Evolutionary conservation across 495 filamentous ascomycete genomes (phyloP), one percentile per base, ranked within the genome.

Genomic region (Wilcoxina mikolae): DNA sequence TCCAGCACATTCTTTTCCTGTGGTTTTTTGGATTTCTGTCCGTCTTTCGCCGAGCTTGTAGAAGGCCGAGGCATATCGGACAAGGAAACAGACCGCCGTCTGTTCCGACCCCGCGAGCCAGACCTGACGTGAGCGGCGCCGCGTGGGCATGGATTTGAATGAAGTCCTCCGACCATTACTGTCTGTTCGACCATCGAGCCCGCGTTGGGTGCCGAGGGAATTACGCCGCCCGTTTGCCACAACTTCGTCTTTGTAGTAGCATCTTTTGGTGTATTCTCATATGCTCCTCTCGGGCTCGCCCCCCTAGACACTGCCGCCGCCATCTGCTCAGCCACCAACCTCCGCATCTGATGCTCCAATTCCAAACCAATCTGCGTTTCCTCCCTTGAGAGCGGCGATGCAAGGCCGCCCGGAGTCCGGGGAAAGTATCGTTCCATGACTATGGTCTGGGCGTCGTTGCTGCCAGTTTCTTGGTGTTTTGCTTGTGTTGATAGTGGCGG

Each of bases 1-100:
- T 52, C 49, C 27, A 52, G 28, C 20, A 52, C 31, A 11, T 49
- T 49, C 2, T 24, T 46, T 3, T 20, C 23, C n/a, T 46, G n/a
- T 46, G 15, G 12, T 18, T 39, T 18, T 15, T 39, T 39, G 15
- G 35, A n/a, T n/a, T 5, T 39, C 35, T 39, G 15, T 39, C 20
- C 35, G 12, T 39, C 35, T 15, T 39, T 39, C 20, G 35, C 20
- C 15, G 35, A 39, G 4, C 35, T 12, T 39, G 35, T 39, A 15
- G 43, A 46, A 17, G 43, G 11, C 23, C 43, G 43, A 18, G 43
- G 23, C 7, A 18, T 46, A 1, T 18, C 15, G 22, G 43, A 46
- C 22, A 20, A 46, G n/a, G 2, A 12, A 7, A 17, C 23, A 12
- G 15, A 3, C 23, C 23, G 43, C 23, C n/a, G 15, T 24, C n/a